Conservation (phyloP, 164 flowering plant genomes). For the Liriodendron chinense region DNA sequence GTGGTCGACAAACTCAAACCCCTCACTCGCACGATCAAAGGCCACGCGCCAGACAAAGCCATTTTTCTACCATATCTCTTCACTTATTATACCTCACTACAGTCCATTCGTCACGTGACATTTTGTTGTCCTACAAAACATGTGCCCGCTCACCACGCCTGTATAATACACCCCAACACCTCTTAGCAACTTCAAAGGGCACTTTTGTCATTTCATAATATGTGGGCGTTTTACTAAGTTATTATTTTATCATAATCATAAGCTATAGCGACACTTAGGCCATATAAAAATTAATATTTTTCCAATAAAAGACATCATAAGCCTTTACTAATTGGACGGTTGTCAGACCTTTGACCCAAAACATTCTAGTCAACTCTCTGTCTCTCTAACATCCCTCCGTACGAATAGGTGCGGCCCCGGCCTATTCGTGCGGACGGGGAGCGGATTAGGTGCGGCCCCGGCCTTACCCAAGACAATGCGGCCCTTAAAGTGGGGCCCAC, state of each 20-base stretch:
- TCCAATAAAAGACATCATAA: background rate
- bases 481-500: too few relatives aligned
- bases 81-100: background rate
- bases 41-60: conserved; percentile 5
- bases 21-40: conserved; percentile 6
- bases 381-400: background rate
- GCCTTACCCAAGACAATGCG: too few relatives aligned
- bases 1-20: conserved; percentile 2
- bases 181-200: background rate
- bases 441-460: too few relatives aligned
- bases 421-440: too few relatives aligned
- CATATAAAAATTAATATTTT: background rate
- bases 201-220: background rate
- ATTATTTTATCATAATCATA: background rate
- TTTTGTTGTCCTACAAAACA: background rate
- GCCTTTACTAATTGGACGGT: conserved; percentile 10
- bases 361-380: conserved; percentile 7
- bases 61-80: background rate
- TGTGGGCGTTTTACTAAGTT: background rate
- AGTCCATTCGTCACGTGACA: background rate
- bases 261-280: background rate
- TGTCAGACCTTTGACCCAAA: conserved; percentile 4
- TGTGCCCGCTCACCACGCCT: background rate
- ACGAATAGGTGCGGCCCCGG: background rate
- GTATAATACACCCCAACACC: background rate